Conservation (phyloP, 2,329 filamentous ascomycete genomes). For the Pseudofabraea citricarpa region DNA sequence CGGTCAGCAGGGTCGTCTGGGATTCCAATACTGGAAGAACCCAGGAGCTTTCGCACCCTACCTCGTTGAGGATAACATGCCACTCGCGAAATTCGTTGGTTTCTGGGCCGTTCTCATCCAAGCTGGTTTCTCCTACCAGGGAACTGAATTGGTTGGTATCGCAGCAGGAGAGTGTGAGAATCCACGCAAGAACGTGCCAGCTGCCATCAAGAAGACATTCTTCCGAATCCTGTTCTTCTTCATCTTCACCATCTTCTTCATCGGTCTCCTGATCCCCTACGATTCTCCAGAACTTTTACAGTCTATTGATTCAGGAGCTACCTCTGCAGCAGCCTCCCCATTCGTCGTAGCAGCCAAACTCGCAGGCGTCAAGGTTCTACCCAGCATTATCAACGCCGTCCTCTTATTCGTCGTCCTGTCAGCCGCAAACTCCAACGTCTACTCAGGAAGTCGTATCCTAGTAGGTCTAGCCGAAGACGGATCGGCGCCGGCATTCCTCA, state of each 20-base stretch:
- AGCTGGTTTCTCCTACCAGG: constrained; percentile 67
- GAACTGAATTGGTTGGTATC: constrained; percentile 71
- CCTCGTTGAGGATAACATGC: constrained; percentile 40
- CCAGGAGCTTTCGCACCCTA: constrained; percentile 65
- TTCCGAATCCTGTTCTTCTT: constrained; percentile 71
- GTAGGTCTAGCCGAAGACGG: constrained; percentile 61
- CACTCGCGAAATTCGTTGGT: constrained; percentile 58
- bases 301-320: constrained; percentile 31
- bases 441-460: constrained; percentile 65
- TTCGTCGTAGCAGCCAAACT: constrained; percentile 58
- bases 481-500: constrained; percentile 56
- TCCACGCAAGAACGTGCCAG: constrained; percentile 66
- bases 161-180: constrained; percentile 74
- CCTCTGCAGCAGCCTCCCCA: constrained; percentile 56
- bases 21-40: constrained; percentile 65
- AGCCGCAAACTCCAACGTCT: constrained; percentile 73
- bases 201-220: constrained; percentile 70
- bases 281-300: constrained; percentile 46
- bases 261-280: constrained; percentile 66
- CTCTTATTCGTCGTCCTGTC: constrained; percentile 75
- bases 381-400: constrained; percentile 71
- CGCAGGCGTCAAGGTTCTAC: constrained; percentile 58
- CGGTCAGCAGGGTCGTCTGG: constrained; percentile 64
- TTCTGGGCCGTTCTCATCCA: constrained; percentile 67
- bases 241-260: constrained; percentile 60